phyloP scores from a whole-genome alignment of 352 stramenopile species.

The Pythium scleroteichum region DNA sequence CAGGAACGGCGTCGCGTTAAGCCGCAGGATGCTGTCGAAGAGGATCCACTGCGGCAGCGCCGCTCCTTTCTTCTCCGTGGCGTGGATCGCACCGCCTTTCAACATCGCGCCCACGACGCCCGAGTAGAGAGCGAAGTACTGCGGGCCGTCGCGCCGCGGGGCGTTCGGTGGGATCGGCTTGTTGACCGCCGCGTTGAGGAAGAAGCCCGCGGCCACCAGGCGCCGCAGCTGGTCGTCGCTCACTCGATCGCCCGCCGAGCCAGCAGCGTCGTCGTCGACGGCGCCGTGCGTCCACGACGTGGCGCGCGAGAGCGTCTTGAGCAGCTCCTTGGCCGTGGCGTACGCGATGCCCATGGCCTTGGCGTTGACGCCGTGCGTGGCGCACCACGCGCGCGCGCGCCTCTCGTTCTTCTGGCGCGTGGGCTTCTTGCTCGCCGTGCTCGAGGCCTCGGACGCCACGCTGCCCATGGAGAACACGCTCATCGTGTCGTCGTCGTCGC shows the following conservation, averaged over 20 bases:
- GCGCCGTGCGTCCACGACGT: constrained; percentile 13
- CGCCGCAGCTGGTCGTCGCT: constrained; percentile 17
- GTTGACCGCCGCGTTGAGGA: constrained; percentile 26
- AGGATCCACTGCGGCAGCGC: constrained; percentile 18
- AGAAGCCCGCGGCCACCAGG: constrained; percentile 22
- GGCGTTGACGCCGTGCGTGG: constrained; percentile 21
- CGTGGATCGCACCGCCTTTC: constrained; percentile 11
- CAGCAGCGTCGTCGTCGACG: neutral
- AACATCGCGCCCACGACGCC: constrained; percentile 18
- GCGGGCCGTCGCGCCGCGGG: neutral
- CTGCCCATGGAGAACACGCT: constrained; percentile 7
- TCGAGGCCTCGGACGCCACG: neutral
- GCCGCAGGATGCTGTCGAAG: constrained; percentile 28
- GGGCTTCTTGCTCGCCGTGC: constrained; percentile 10
- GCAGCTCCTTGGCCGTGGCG: constrained; percentile 19
- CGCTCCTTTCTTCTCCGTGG: constrained; percentile 5
- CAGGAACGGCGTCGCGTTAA: constrained; percentile 17
- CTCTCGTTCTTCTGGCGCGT: constrained; percentile 19
- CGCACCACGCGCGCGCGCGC: constrained; percentile 26
- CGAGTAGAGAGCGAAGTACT: constrained; percentile 29
- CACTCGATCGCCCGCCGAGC: neutral
- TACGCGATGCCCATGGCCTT: constrained; percentile 31
- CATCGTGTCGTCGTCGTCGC: constrained; percentile 16
- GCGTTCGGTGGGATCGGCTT: constrained; percentile 13
- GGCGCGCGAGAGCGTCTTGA: constrained; percentile 18